Percentiles rank a stretch among this genome's conserved stretches.
phyloP scores from a whole-genome alignment of 257 asterid species.

The Fraxinus pennsylvanica region DNA sequence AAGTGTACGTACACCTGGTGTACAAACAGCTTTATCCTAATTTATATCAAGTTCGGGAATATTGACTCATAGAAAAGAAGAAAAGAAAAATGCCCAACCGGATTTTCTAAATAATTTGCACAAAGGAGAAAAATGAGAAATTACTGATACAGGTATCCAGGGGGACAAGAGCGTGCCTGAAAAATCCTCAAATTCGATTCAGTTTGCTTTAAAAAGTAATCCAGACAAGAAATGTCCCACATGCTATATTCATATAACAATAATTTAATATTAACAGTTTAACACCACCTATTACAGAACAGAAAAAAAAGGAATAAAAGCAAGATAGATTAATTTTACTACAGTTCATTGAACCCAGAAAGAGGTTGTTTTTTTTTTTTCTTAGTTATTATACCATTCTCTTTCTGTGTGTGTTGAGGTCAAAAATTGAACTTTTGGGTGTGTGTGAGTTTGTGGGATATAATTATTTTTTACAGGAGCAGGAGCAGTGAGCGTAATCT shows the following conservation, averaged over 20 bases:
- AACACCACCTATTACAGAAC: constrained; percentile 10
- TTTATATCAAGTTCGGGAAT: neutral
- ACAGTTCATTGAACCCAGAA: constrained; percentile 36
- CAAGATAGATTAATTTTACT: constrained; percentile 22
- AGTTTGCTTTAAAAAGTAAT: constrained; percentile 53
- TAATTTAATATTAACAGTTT: constrained; percentile 8
- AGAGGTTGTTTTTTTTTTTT: constrained; percentile 17
- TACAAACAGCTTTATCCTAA: too few relatives aligned
- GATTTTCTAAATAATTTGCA: neutral
- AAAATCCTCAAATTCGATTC: constrained; percentile 73
- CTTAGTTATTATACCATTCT: neutral
- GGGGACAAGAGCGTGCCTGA: constrained; percentile 72
- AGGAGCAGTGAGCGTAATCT: constrained; percentile 62
- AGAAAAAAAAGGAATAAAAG: constrained; percentile 11
- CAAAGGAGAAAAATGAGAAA: neutral
- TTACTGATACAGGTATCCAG: constrained; percentile 21
- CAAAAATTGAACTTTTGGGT: constrained; percentile 46
- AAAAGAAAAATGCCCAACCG: constrained; percentile 10
- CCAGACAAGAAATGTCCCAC: constrained; percentile 24
- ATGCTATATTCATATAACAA: constrained; percentile 24
- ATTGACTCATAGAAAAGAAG: neutral
- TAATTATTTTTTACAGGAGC: constrained; percentile 28
- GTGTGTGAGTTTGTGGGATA: constrained; percentile 34
- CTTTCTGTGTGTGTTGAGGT: constrained; percentile 39
- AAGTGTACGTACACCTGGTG: too few relatives aligned